Evolutionary conservation across 2,329 filamentous ascomycete genomes (phyloP), one percentile per base, ranked within the genome.

Genomic region (Aspergillus brunneoviolaceus): DNA sequence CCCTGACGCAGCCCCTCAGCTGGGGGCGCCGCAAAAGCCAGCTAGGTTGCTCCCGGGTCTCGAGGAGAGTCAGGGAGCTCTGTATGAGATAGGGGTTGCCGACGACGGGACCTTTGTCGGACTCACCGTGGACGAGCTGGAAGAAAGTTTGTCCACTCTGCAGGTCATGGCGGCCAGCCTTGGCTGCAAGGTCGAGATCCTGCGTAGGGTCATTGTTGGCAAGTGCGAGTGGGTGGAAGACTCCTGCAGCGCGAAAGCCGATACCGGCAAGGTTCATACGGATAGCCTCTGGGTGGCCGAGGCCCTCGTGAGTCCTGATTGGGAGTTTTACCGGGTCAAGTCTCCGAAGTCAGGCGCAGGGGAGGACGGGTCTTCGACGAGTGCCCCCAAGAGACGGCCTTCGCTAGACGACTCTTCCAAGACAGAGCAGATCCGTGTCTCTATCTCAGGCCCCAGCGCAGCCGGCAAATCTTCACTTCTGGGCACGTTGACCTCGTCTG

Each of bases 71-170:
- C 89, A 91, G 66, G 95, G 95, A 5, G 95, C 95, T 1, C 77
- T 98, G 53, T 99, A 99, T 69, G 94, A 99, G 75, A 96, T 99
- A 74, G 95, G 95, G 0, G 92, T 99, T 10, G 90, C 93, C 29
- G 95, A 99, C 74, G 92, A 98, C 77, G 95, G 95, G 7, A 92
- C 89, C 0, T 87, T 99, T 60, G 86, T 96, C 48, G 95, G 95
- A 0, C 81, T 99, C 51, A 90, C 91, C 2, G 87, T 90, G 65
- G 92, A 97, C 71, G 95, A 99, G 76, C 86, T 99, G 82, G 86
- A 94, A 62, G 94, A 98, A 76, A 97, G 92, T 72, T 82, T 98
- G 62, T 85, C 84, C 48, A 97, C 93, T 59, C 78, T 99, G 42
- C 86, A 88, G 62, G 87, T 90, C 54, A 99, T 99, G 94, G 94